Evolutionary conservation across 345 rosid species (phyloP).

Genomic region (Durio zibethinus): DNA sequence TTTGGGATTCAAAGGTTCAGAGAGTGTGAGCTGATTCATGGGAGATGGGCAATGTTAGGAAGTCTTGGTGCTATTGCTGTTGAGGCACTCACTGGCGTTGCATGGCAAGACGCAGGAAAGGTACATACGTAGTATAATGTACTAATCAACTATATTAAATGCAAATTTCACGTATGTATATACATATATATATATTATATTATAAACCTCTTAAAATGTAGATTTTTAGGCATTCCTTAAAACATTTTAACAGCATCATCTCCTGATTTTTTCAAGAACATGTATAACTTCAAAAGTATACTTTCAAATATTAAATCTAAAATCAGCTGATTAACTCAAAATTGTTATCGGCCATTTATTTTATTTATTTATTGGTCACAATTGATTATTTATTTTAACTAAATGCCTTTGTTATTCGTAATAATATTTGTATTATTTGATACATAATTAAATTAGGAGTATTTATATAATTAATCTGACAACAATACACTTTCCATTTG

Average conservation of each 20-base stretch:
- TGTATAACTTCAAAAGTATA: neutral
- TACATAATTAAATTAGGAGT: too few species aligned
- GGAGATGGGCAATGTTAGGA: slow-evolving; percentile 92
- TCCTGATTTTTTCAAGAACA: neutral
- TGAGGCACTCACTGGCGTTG: slow-evolving; percentile 62
- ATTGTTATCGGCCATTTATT: neutral
- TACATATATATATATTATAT: neutral
- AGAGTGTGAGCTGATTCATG: slow-evolving; percentile 92
- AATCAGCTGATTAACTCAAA: neutral
- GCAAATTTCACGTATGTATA: neutral
- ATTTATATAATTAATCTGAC: neutral
- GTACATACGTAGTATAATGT: slow-evolving; percentile 23
- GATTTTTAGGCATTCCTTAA: neutral
- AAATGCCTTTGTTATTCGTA: too few species aligned
- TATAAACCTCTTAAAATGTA: neutral
- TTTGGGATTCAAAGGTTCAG: slow-evolving; percentile 83
- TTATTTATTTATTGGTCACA: too few species aligned
- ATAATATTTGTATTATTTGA: too few species aligned
- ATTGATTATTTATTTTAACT: too few species aligned
- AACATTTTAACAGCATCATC: too few species aligned
- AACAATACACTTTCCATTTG: neutral
- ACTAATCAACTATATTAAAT: neutral
- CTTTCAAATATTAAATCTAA: neutral
- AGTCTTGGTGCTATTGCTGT: slow-evolving; percentile 65
- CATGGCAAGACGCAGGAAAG: slow-evolving; percentile 84